Evolutionary conservation across 2,329 filamentous ascomycete genomes (phyloP).

Genomic region (Colletotrichum spinosum): DNA sequence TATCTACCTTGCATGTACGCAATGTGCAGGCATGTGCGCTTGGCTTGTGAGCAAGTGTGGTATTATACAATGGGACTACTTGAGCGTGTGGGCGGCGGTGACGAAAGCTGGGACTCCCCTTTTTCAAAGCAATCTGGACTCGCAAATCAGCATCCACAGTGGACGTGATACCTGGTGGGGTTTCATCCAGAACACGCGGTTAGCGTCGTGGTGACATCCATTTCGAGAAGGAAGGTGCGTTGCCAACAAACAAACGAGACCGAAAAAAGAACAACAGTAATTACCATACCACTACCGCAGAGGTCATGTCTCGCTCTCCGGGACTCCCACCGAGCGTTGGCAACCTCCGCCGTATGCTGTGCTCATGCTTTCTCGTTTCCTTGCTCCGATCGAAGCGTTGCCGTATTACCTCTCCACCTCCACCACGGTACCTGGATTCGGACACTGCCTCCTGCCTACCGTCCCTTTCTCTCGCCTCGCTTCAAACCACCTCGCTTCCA

Average conservation of each 20-base stretch:
- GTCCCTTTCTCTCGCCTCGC: slow-evolving; percentile 10
- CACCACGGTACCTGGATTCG: background rate
- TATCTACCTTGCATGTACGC: too few relatives aligned
- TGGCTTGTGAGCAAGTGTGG: slow-evolving; percentile 28
- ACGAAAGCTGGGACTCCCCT: slow-evolving; percentile 25
- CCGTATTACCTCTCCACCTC: slow-evolving; percentile 2
- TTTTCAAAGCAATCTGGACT: slow-evolving; percentile 32
- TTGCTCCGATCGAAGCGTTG: background rate
- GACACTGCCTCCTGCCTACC: background rate
- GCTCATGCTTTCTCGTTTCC: background rate
- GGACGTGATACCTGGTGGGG: background rate
- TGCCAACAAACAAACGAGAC: slow-evolving; percentile 23
- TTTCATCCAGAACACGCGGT: slow-evolving; percentile 12
- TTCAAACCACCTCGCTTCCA: slow-evolving; percentile 19
- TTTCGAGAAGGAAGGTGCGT: slow-evolving; percentile 29
- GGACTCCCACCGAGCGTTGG: background rate
- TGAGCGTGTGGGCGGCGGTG: slow-evolving; percentile 1
- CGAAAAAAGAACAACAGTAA: slow-evolving; percentile 19
- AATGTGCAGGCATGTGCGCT: too few relatives aligned
- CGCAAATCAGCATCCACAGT: slow-evolving; percentile 32
- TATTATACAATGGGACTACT: background rate
- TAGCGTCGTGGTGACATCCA: slow-evolving; percentile 36
- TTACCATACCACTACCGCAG: slow-evolving; percentile 1
- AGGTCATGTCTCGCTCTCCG: background rate
- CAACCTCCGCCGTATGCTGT: background rate